Base-by-base conservation (phyloP, 345 rosid species). In the Linum usitatissimum region DNA sequence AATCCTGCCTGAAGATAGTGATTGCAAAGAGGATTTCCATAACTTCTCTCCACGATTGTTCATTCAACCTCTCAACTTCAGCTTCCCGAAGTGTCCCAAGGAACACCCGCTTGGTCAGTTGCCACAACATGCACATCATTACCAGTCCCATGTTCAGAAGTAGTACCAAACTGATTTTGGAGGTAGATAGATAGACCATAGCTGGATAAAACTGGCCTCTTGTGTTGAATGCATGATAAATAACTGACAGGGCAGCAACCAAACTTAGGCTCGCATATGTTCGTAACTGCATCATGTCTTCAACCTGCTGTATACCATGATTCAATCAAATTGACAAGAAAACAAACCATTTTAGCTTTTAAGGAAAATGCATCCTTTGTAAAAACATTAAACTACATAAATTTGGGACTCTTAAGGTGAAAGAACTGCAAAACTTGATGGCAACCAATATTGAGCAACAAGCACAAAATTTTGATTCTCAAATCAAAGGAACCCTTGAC, bases 1-100 rank as follows among this genome's bases (percentile, higher is more conserved):
- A 89, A 57, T 92, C 98, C 72, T 92, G 95, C 71, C 98, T 68
- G 67, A 89, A 92, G 10, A 92, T 92, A 7, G 96, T 92, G 58
- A 92, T 80, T 2, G 95, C 98, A 61, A 92, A 92, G 68, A 92
- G 95, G 64, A 89, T 84, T 76, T 92, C 96, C 96, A 92, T 89
- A 54, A 86, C 5, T 72, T 92, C 98, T 59, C 98, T 86, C 95
- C 93, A 86, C 0, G 89, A 84, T 57, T 89, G 96, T 73, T 92
- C 98, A 63, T 92, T 92, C 74, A 92, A 70, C 59, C 98, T 78
- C 81, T 92, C 98, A 18, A 92, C 83, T 61, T 92, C 98, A 9
- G 96, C 96, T 76, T 92, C 98, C 5, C 98, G 84, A 23, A 91
- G 98, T 9, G 92, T 73, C 39, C 98, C 98, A 15, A 92, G 93